phyloP scores from a whole-genome alignment of 371 early-diverging fungal genomes.

The Mortierella sp. region DNA sequence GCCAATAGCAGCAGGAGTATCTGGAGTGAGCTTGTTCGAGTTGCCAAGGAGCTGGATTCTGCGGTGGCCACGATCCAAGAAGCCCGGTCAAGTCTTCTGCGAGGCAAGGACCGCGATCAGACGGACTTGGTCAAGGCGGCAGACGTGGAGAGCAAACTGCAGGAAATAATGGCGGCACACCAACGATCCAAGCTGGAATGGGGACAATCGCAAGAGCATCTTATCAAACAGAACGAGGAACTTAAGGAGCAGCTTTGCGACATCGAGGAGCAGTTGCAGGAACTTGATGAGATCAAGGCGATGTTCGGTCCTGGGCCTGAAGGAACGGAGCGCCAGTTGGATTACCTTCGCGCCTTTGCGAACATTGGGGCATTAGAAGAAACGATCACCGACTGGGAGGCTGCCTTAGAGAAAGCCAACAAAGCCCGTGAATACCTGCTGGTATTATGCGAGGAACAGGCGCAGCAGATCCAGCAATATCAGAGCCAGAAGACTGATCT shows the following conservation, averaged over 20 bases:
- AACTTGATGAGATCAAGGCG: neutral
- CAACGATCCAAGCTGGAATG: neutral
- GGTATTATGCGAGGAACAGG: constrained; percentile 11
- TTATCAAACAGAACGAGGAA: neutral
- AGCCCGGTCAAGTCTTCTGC: neutral
- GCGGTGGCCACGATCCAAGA: neutral
- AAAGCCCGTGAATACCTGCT: constrained; percentile 4
- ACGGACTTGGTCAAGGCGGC: neutral
- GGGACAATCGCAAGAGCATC: neutral
- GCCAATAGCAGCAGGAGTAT: neutral
- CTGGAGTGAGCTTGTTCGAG: neutral
- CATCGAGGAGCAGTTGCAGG: neutral
- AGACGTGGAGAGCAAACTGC: constrained; percentile 2
- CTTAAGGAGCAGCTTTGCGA: neutral
- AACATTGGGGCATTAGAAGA: constrained; percentile 13
- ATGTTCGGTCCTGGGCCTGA: neutral
- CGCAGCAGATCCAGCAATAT: neutral
- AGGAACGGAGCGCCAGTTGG: neutral
- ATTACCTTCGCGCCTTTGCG: neutral
- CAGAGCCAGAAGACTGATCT: constrained; percentile 1
- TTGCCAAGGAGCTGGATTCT: neutral
- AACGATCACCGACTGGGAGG: neutral
- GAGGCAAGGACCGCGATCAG: neutral
- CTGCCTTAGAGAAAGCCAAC: constrained; percentile 9
- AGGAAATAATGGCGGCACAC: neutral